Evolutionary conservation across 345 rosid genomes (phyloP).

Genomic region (Populus deltoides): DNA sequence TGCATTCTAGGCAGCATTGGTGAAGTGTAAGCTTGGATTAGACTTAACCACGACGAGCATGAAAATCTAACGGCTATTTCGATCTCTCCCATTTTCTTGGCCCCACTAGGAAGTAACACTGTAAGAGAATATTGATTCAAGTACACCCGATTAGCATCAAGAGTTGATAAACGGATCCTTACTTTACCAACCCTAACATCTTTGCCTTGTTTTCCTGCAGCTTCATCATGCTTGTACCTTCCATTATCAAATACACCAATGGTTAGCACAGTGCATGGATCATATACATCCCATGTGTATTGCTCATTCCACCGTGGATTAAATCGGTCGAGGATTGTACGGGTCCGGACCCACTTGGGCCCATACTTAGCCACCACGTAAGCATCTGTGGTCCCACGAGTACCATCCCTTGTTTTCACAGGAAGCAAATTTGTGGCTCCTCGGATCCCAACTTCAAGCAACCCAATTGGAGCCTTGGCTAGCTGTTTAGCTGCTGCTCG

Average conservation of each 20-base stretch:
- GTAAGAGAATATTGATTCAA: constrained; percentile 52
- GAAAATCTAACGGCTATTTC: constrained; percentile 78
- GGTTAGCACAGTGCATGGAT: constrained; percentile 76
- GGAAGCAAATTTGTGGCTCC: constrained; percentile 80
- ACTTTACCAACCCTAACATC: constrained; percentile 66
- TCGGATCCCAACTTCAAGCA: constrained; percentile 78
- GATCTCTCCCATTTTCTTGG: constrained; percentile 84
- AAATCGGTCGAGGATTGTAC: constrained; percentile 77
- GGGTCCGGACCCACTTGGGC: constrained; percentile 86
- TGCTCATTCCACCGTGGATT: constrained; percentile 97
- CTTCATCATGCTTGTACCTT: constrained; percentile 58
- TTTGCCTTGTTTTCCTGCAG: constrained; percentile 45
- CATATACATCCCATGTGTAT: constrained; percentile 85
- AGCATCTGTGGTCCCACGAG: constrained; percentile 84
- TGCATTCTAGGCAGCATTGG: constrained; percentile 91
- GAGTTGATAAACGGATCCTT: constrained; percentile 70
- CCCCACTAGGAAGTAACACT: constrained; percentile 67
- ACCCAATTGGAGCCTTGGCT: constrained; percentile 72
- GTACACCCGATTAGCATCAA: constrained; percentile 71
- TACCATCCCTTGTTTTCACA: constrained; percentile 78
- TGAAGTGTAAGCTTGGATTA: constrained; percentile 64
- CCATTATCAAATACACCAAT: constrained; percentile 84
- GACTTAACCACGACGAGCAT: constrained; percentile 68
- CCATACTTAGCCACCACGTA: constrained; percentile 91
- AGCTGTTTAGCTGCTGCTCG: constrained; percentile 79